These are phyloP conservation scores for Leavenworthia alabamica DNA, from an alignment of 345 rosid species.

Conservation along the genomic window DNA sequence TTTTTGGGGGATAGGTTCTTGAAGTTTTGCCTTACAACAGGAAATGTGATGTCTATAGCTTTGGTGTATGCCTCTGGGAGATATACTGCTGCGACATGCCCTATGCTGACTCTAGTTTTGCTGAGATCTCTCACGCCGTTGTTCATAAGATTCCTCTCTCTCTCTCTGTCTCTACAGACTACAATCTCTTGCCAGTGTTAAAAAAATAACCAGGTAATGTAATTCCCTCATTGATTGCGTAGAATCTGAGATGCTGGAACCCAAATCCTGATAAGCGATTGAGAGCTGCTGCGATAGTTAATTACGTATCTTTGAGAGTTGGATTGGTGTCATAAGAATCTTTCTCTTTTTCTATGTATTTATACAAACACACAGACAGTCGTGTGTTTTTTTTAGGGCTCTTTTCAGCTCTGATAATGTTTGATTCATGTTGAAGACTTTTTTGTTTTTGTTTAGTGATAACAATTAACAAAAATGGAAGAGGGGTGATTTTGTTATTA, in stretches of 20 bases:
- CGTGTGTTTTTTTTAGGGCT: background rate
- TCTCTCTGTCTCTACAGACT: too few relatives aligned
- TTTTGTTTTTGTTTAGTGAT: background rate
- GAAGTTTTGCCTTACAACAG: constrained; percentile 79
- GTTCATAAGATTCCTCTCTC: constrained; percentile 49
- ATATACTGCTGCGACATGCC: constrained; percentile 89
- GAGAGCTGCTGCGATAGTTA: too few relatives aligned
- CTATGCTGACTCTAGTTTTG: constrained; percentile 59
- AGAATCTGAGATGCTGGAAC: constrained; percentile 86
- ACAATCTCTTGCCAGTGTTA: background rate
- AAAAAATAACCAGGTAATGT: background rate
- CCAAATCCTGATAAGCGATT: constrained; percentile 51
- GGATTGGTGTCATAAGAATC: constrained; percentile 1
- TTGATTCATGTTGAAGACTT: too few relatives aligned
- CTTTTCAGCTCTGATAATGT: background rate
- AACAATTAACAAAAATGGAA: background rate
- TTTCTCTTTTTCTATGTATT: constrained; percentile 6
- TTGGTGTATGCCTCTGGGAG: constrained; percentile 86
- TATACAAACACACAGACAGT: background rate
- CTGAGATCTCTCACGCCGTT: constrained; percentile 70
- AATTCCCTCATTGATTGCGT: too few relatives aligned
- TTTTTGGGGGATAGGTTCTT: constrained; percentile 42
- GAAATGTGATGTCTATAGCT: constrained; percentile 81
- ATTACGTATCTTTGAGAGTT: constrained; percentile 17
- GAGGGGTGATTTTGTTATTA: background rate